A percentile compares a stretch with the other conserved stretches of the same genome.
phyloP scores from a whole-genome alignment of 2,329 filamentous ascomycete species.

The Neonectria ditissima region DNA sequence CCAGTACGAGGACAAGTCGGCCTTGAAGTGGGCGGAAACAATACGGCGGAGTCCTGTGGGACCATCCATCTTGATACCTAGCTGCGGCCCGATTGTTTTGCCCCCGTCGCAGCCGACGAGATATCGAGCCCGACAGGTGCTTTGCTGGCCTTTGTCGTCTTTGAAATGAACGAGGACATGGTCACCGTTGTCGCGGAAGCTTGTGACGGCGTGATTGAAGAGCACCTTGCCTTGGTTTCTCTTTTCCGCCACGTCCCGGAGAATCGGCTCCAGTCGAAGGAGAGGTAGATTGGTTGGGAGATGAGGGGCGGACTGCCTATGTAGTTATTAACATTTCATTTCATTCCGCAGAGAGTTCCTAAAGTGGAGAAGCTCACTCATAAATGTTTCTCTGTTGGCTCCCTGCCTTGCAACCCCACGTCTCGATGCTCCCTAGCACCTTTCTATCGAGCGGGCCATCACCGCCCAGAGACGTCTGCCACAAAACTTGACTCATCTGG shows the following conservation, averaged over 20 bases:
- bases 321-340: no score
- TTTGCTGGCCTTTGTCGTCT: background rate
- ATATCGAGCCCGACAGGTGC: background rate
- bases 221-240: constrained; percentile 4
- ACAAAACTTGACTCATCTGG: constrained; percentile 3
- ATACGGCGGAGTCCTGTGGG: background rate
- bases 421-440: background rate
- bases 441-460: background rate
- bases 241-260: background rate
- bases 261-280: background rate
- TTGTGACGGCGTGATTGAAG: background rate
- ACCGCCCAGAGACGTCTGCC: constrained; percentile 7
- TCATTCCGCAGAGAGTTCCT: no score
- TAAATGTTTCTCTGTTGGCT: background rate
- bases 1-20: constrained; percentile 4
- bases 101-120: constrained; percentile 4
- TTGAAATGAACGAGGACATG: background rate
- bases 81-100: background rate
- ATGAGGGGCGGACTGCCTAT: background rate
- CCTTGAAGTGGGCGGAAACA: background rate
- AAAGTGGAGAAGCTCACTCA: background rate
- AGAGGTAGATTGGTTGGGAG: constrained; percentile 5
- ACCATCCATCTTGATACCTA: constrained; percentile 1
- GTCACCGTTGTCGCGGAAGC: background rate
- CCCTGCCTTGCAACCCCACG: background rate